Conservation (phyloP, 768 basidiomycete species). For the Hortiboletus flavorubellus region DNA sequence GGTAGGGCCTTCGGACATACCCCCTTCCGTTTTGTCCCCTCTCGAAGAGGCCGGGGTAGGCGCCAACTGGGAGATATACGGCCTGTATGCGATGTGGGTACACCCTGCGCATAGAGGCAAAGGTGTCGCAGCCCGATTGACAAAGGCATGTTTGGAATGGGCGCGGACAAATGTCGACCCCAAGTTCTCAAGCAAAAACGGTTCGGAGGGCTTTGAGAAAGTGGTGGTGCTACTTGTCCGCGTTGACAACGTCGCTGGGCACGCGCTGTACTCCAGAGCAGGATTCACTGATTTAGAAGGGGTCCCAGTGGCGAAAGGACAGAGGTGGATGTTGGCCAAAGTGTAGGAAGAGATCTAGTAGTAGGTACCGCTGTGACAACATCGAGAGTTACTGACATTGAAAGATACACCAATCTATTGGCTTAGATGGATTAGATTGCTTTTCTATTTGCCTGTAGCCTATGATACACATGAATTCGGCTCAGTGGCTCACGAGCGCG, state of each 20-base stretch:
- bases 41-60: constrained; percentile 14
- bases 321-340: constrained; percentile 26
- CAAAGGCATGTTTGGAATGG: constrained; percentile 24
- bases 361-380: no score
- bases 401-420: background rate
- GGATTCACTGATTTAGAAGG: constrained; percentile 20
- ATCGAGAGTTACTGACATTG: background rate
- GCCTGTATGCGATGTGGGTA: constrained; percentile 27
- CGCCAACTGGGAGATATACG: constrained; percentile 19
- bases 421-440: background rate
- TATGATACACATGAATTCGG: background rate
- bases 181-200: constrained; percentile 1
- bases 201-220: constrained; percentile 9
- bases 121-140: constrained; percentile 17
- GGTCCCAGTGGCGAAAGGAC: constrained; percentile 5
- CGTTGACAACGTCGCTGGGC: constrained; percentile 14
- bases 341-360: constrained; percentile 25
- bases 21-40: constrained; percentile 1
- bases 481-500: constrained; percentile 9
- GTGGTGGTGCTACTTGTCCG: constrained; percentile 16
- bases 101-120: constrained; percentile 27
- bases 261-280: constrained; percentile 17
- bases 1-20: constrained; percentile 12
- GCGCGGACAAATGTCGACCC: constrained; percentile 16
- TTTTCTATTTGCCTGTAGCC: background rate